Base-by-base conservation (phyloP, 495 filamentous ascomycete species). In the Oidiodendron maius region DNA sequence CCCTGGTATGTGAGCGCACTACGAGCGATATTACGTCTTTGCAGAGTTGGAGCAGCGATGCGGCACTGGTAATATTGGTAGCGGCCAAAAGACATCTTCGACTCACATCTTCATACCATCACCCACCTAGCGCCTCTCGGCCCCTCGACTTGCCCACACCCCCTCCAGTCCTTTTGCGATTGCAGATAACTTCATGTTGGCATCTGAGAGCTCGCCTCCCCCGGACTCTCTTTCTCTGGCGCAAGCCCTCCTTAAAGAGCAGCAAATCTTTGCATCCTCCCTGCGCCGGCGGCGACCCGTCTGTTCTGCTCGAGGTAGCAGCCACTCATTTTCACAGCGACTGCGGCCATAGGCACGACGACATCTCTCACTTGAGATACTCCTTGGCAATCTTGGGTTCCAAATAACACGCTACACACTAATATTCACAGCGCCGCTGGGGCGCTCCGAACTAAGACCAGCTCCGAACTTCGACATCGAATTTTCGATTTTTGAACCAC, bases 101-200 rank as follows among this genome's bases (percentile, higher is more conserved):
- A 13, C 28, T 20, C 51, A 41, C 40, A 38, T 49, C 36, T 48
- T 43, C 51, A 39, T 53, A 52, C 39, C 45, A 23, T 40, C 48
- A 44, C 23, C 25, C n/a, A 30, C 12, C 17, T 51, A 40, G 42
- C 23, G 32, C 16, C 20, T 20, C 40, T 41, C 50, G 18, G 44
- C 16, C 30, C 17, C 36, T 42, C 38, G 26, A 22, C 48, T 37
- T 20, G 13, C 12, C 25, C 52, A 9, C 49, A 23, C 39, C 24
- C 22, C 24, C 21, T 41, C 25, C 35, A 45, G 46, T 25, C 25
- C 44, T 25, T 46, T 55, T 28, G 16, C 36, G 38, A 37, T 30
- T 32, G 30, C 17, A 26, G 37, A 42, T 50, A 37, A 24, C 50
- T 55, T 56, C 46, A 60, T 56, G 53, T 50, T 38, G 20, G 17